Evolutionary conservation across 257 asterid species (phyloP).

Genomic region (Craterostigma plantagineum): DNA sequence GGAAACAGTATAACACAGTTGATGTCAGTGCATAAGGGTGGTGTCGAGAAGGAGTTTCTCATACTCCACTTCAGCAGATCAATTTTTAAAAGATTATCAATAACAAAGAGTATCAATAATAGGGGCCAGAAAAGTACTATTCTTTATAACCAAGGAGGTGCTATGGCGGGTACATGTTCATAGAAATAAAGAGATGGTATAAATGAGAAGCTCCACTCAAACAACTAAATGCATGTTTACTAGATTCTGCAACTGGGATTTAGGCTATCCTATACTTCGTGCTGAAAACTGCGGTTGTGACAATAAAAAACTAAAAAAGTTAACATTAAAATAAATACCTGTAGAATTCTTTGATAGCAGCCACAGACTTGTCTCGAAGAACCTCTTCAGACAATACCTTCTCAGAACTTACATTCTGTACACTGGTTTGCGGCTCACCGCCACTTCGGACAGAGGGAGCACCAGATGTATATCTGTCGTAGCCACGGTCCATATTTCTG

Average conservation of each 20-base stretch:
- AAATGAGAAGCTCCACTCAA: too few relatives aligned
- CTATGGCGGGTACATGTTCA: too few relatives aligned
- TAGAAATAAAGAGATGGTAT: too few relatives aligned
- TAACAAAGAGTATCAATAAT: too few relatives aligned
- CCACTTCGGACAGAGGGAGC: constrained; percentile 27
- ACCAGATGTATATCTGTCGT: constrained; percentile 17
- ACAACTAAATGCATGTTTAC: not conserved
- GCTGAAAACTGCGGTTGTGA: not conserved
- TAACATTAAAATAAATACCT: constrained; percentile 23
- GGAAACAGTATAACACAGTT: constrained; percentile 5
- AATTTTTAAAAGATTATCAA: too few relatives aligned
- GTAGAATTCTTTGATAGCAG: constrained; percentile 83
- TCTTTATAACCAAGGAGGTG: too few relatives aligned
- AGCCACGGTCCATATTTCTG: constrained; percentile 15
- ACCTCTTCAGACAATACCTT: constrained; percentile 41
- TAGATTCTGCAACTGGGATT: too few relatives aligned
- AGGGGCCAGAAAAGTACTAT: too few relatives aligned
- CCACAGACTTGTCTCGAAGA: constrained; percentile 40
- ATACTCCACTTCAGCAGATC: too few relatives aligned
- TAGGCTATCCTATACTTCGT: too few relatives aligned
- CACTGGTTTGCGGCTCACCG: constrained; percentile 18
- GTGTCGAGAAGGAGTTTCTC: too few relatives aligned
- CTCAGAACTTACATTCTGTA: constrained; percentile 28
- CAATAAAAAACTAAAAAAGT: not conserved
- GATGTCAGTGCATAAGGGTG: too few relatives aligned